phyloP scores from a whole-genome alignment of 2,329 filamentous ascomycete species.

The Fulvia fulva region DNA sequence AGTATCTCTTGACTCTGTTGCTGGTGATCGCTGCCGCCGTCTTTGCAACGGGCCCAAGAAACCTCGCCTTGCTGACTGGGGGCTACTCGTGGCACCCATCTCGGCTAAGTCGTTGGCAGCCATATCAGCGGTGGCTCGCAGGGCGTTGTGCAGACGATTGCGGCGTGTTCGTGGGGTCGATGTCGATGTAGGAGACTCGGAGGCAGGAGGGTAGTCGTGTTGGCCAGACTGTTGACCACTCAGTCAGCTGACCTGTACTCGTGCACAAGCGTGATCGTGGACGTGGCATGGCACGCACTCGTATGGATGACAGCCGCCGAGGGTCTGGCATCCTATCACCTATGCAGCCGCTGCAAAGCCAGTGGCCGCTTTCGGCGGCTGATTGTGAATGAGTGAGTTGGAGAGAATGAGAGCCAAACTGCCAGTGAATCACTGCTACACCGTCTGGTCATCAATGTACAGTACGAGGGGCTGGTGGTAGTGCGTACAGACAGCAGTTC shows the following conservation, averaged over 20 bases:
- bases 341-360: not conserved
- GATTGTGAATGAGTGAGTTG: not conserved
- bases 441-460: not conserved
- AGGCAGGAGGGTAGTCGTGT: slow-evolving; percentile 46
- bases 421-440: not conserved
- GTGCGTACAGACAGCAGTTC: not conserved
- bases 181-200: slow-evolving; percentile 26
- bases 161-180: slow-evolving; percentile 31
- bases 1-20: slow-evolving; percentile 15
- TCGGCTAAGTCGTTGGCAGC: slow-evolving; percentile 22
- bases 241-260: slow-evolving; percentile 6
- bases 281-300: slow-evolving; percentile 13
- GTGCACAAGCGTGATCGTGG: not conserved
- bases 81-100: slow-evolving; percentile 14
- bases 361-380: slow-evolving; percentile 4
- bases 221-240: slow-evolving; percentile 31
- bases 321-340: slow-evolving; percentile 22
- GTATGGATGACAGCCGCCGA: slow-evolving; percentile 19
- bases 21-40: slow-evolving; percentile 19
- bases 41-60: slow-evolving; percentile 17
- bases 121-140: slow-evolving; percentile 34
- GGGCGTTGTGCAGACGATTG: slow-evolving; percentile 32
- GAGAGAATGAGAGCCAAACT: not conserved
- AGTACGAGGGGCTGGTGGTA: not conserved
- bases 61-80: slow-evolving; percentile 8